A percentile compares a stretch with the other conserved stretches of the same genome.
Evolutionary conservation across 2,329 filamentous ascomycete species (phyloP).

Genomic region (Paraphoma chrysanthemicola): DNA sequence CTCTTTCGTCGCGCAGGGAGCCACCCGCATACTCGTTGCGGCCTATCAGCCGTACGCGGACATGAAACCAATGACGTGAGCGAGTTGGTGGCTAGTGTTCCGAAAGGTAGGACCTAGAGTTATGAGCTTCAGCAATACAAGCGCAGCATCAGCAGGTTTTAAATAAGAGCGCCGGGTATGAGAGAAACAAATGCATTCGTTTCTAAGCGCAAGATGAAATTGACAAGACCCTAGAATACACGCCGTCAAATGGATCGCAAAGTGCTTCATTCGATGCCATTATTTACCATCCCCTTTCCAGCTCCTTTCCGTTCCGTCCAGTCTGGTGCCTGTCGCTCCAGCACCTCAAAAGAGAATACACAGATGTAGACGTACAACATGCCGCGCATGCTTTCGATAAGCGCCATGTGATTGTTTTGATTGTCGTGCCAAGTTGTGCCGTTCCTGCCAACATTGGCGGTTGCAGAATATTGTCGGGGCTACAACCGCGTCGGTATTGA

Average conservation of each 20-base stretch:
- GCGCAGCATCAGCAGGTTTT: not conserved
- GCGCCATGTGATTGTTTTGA: constrained; percentile 33
- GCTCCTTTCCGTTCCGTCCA: constrained; percentile 5
- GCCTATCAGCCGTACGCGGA: too few relatives aligned
- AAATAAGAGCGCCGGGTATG: not conserved
- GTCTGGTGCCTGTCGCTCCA: constrained; percentile 7
- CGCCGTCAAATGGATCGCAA: constrained; percentile 42
- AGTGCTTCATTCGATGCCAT: constrained; percentile 40
- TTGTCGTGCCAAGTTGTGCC: constrained; percentile 31
- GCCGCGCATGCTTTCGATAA: constrained; percentile 26
- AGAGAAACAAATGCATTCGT: constrained; percentile 39
- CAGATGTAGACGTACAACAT: constrained; percentile 46
- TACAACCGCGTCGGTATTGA: constrained; percentile 28
- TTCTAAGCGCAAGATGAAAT: constrained; percentile 40
- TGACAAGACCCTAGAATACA: constrained; percentile 45
- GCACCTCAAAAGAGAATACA: constrained; percentile 39
- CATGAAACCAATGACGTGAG: too few relatives aligned
- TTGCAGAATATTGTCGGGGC: constrained; percentile 41
- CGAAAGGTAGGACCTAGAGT: too few relatives aligned
- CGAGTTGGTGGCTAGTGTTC: too few relatives aligned
- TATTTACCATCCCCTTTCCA: constrained; percentile 35
- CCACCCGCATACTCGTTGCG: too few relatives aligned
- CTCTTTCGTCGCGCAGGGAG: too few relatives aligned
- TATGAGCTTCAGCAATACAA: too few relatives aligned
- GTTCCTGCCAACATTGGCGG: constrained; percentile 15